Evolutionary conservation across 2,329 filamentous ascomycete species (phyloP), one percentile per base, ranked within the genome.

Genomic region (Dryadomyces quercus-mongolicae): DNA sequence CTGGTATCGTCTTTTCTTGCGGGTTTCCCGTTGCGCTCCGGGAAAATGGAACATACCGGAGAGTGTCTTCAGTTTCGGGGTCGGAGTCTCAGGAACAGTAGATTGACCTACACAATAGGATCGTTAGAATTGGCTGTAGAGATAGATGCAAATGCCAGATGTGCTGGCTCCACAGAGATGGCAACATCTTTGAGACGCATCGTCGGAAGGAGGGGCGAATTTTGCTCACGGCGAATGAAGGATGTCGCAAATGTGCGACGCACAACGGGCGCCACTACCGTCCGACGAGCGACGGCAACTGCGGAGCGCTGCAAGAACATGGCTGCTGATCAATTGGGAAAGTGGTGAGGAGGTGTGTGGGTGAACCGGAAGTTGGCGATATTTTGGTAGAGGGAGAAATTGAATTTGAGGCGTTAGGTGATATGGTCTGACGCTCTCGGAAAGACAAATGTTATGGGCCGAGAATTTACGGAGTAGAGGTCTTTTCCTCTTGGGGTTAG

Each of bases 241-340:
- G 80, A 77, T 66, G 74, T 81, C 61, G 76, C 70, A 67, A 85
- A 81, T 70, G 71, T 75, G 68, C 81, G 80, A 64, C 75, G 74
- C 66, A 76, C 69, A 60, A 71, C 70, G 61, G 80, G 77, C 55
- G 70, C 64, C 58, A 74, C 71, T 65, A 75, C 74, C 57, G 74
- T 80, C 59, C 81, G 78, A 68, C 81, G 81, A 65, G 79, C 80
- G 66, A 74, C 78, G 62, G 76, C 71, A 61, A 80, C 65, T 67
- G 75, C 80, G 66, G 81, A 74, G 67, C 81, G 81, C 74, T 82
- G 78, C 67, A 84, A 67, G 63, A 84, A 81, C 81, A 85, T 83
- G 65, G 64, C 67, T 68, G 65, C 60, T 60, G 40, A 18, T 54
- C 51, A 55, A 57, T 60, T 59, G 57, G 18, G 12, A n/a, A 31